Percentiles rank a stretch among this genome's conserved stretches.
These are phyloP conservation scores for Ophiostoma ulmi DNA, from an alignment of 2,329 filamentous ascomycete genomes.

Conservation along the genomic window DNA sequence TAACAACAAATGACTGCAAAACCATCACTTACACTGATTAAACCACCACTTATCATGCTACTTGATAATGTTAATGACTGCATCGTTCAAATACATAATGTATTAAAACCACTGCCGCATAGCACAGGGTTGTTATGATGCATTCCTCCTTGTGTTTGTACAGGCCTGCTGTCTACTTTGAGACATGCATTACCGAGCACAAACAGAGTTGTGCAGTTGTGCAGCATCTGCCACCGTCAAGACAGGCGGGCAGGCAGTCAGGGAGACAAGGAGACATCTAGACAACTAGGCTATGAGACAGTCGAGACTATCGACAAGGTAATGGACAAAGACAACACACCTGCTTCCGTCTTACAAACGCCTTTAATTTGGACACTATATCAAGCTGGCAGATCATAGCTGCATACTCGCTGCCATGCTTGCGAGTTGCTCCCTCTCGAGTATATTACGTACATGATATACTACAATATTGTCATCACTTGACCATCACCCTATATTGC, in stretches of 20 bases:
- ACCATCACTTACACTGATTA: background rate
- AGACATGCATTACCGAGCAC: conserved; percentile 9
- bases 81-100: background rate
- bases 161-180: background rate
- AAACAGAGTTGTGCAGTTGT: background rate
- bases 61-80: background rate
- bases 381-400: background rate
- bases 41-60: background rate
- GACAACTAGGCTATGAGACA: background rate
- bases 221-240: conserved; percentile 5
- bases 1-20: background rate
- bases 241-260: background rate
- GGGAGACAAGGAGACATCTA: background rate
- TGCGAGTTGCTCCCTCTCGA: background rate
- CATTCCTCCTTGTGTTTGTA: background rate
- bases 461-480: background rate
- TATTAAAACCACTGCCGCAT: too few relatives aligned
- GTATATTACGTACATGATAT: background rate
- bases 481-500: background rate
- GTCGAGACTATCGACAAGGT: background rate
- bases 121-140: background rate
- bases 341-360: background rate
- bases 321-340: background rate
- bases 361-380: background rate
- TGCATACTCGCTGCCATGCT: background rate